These are phyloP conservation scores for Ustilago loliicola DNA, from an alignment of 1,284 basidiomycete species.

Conservation along the genomic window DNA sequence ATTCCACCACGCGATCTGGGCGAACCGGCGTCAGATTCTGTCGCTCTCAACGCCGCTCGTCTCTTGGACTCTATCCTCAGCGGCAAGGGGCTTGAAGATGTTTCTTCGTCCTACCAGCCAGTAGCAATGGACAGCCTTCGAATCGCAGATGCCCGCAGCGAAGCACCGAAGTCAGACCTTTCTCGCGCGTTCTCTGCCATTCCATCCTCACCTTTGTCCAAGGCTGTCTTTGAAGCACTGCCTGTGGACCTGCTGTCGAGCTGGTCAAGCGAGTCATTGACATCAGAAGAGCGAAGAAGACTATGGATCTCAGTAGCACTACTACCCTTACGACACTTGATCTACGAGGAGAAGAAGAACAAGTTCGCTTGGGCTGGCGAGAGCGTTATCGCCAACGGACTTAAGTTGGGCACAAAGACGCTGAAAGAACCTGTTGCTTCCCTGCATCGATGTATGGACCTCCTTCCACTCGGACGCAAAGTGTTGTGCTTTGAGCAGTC, in stretches of 20 bases:
- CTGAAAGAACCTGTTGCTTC: slow-evolving; percentile 59
- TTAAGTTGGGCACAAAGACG: slow-evolving; percentile 63
- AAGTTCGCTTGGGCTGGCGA: slow-evolving; percentile 61
- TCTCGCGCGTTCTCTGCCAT: slow-evolving; percentile 35
- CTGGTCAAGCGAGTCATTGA: slow-evolving; percentile 38
- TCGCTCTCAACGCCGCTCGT: slow-evolving; percentile 46
- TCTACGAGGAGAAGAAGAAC: slow-evolving; percentile 59
- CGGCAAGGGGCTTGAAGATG: slow-evolving; percentile 19
- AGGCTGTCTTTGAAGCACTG: slow-evolving; percentile 35
- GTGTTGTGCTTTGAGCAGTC: slow-evolving; percentile 25
- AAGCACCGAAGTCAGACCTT: slow-evolving; percentile 16
- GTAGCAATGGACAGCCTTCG: slow-evolving; percentile 38
- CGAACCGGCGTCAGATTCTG: slow-evolving; percentile 20
- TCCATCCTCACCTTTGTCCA: slow-evolving; percentile 25
- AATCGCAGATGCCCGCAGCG: slow-evolving; percentile 19
- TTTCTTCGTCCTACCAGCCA: slow-evolving; percentile 16
- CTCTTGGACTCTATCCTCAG: slow-evolving; percentile 45
- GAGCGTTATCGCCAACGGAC: slow-evolving; percentile 55
- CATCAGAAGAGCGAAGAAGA: slow-evolving; percentile 39
- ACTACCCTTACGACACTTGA: slow-evolving; percentile 45
- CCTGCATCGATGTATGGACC: slow-evolving; percentile 39
- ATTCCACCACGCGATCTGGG: slow-evolving; percentile 2
- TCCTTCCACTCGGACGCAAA: slow-evolving; percentile 32
- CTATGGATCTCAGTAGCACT: slow-evolving; percentile 58
- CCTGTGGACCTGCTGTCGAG: slow-evolving; percentile 24